Evolutionary conservation across 2,329 filamentous ascomycete species (phyloP).

Genomic region (Botrytis pseudocinerea): DNA sequence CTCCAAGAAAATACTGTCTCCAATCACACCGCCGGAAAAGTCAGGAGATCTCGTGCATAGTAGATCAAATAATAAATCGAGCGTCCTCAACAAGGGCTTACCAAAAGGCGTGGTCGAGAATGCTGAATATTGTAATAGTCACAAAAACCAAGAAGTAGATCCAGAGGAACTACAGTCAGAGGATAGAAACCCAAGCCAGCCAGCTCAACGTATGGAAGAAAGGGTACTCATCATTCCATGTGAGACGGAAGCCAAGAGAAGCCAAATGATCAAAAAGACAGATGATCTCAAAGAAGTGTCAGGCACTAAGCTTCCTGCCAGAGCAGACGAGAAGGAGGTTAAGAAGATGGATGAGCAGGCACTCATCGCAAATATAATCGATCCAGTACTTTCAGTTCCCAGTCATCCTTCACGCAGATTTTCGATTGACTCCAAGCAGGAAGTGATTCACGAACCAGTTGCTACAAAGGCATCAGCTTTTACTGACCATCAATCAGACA

Average conservation of each 20-base stretch:
- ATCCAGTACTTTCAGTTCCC: neutral
- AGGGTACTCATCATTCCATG: neutral
- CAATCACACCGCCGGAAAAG: neutral
- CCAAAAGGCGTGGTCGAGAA: neutral
- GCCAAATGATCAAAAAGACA: neutral
- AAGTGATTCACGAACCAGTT: neutral
- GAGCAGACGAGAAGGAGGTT: neutral
- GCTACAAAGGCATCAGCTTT: neutral
- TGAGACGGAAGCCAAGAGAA: neutral
- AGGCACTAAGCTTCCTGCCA: neutral
- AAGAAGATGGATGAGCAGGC: too few species aligned
- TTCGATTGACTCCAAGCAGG: constrained; percentile 5
- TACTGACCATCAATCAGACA: neutral
- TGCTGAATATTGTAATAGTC: neutral
- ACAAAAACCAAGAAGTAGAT: neutral
- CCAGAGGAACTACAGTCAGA: neutral
- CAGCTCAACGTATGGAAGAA: neutral
- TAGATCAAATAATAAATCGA: neutral
- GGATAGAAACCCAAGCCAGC: neutral
- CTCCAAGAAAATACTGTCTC: neutral
- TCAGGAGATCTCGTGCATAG: neutral
- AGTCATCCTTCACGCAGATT: neutral
- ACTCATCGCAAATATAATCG: neutral
- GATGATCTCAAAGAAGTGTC: neutral
- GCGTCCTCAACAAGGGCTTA: neutral